These are phyloP conservation scores for Gautieria morchelliformis DNA, from an alignment of 768 basidiomycete genomes.

Conservation along the genomic window DNA sequence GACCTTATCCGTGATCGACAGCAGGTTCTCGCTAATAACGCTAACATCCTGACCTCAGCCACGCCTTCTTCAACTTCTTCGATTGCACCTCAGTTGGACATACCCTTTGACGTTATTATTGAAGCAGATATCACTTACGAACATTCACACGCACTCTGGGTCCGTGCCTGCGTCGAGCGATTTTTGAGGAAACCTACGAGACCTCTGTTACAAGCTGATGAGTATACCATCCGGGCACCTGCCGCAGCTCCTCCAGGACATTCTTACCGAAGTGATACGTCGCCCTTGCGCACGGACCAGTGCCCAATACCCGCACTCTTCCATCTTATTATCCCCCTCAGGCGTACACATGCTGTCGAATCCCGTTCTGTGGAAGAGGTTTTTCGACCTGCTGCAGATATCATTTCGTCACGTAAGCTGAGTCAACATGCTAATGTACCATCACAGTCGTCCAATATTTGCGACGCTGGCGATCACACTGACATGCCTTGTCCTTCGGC, in stretches of 20 bases:
- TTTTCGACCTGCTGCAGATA: constrained; percentile 26
- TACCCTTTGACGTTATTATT: constrained; percentile 38
- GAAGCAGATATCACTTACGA: constrained; percentile 52
- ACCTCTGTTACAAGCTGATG: constrained; percentile 13
- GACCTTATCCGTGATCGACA: too few species aligned
- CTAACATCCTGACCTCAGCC: background rate
- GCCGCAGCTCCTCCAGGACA: background rate
- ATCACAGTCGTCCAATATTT: constrained; percentile 1
- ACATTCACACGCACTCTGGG: constrained; percentile 35
- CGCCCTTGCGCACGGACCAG: background rate
- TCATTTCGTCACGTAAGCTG: background rate
- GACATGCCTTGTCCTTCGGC: background rate
- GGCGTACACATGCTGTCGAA: constrained; percentile 53
- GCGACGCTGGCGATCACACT: background rate
- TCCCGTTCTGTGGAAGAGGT: constrained; percentile 46
- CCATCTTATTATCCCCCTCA: constrained; percentile 71
- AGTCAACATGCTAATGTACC: background rate
- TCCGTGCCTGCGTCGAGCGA: constrained; percentile 30
- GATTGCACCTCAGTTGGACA: background rate
- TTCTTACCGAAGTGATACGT: background rate
- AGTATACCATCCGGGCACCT: constrained; percentile 13
- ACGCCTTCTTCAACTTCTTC: background rate
- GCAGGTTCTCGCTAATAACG: background rate
- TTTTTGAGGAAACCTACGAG: constrained; percentile 24
- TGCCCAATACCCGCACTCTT: constrained; percentile 29